Percentiles rank a stretch among this genome's conserved stretches.
Evolutionary conservation across 768 basidiomycete species (phyloP).

Genomic region (Auricularia cornea): DNA sequence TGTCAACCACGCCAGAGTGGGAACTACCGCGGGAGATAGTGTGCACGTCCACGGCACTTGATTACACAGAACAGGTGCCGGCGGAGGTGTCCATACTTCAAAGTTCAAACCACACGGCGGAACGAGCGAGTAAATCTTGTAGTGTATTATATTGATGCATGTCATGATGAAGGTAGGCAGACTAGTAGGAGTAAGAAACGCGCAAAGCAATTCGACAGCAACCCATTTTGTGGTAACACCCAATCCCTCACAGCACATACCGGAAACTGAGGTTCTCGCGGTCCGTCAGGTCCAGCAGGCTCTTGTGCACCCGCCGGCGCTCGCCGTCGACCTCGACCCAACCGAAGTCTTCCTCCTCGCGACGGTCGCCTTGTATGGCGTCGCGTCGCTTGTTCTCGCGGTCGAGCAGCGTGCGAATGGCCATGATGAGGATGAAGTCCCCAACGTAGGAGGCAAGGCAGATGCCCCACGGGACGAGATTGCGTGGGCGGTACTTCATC

Average conservation of each 20-base stretch:
- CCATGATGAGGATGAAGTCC: conserved; percentile 9
- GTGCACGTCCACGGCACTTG: too few species aligned
- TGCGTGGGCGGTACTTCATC: conserved; percentile 11
- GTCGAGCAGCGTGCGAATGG: conserved; percentile 9
- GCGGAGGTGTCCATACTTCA: too few species aligned
- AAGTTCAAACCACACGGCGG: too few species aligned
- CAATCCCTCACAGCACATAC: conserved; percentile 9
- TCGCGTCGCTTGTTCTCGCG: conserved; percentile 16
- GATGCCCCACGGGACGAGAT: conserved; percentile 20
- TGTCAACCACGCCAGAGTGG: too few species aligned
- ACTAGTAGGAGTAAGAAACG: too few species aligned
- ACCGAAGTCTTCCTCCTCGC: conserved; percentile 10
- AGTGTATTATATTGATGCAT: too few species aligned
- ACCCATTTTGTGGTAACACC: neutral
- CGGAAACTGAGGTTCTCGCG: conserved; percentile 12
- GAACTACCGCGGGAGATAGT: too few species aligned
- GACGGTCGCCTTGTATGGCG: conserved; percentile 8
- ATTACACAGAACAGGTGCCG: too few species aligned
- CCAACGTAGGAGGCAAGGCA: conserved; percentile 12
- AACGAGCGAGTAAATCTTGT: too few species aligned
- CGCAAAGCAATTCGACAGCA: too few species aligned
- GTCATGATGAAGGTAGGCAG: too few species aligned
- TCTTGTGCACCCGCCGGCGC: conserved; percentile 10
- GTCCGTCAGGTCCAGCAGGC: conserved; percentile 13
- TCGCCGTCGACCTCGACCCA: conserved; percentile 10